Conservation (phyloP, 306 rosid genomes). For the Nissolia schottii region DNA sequence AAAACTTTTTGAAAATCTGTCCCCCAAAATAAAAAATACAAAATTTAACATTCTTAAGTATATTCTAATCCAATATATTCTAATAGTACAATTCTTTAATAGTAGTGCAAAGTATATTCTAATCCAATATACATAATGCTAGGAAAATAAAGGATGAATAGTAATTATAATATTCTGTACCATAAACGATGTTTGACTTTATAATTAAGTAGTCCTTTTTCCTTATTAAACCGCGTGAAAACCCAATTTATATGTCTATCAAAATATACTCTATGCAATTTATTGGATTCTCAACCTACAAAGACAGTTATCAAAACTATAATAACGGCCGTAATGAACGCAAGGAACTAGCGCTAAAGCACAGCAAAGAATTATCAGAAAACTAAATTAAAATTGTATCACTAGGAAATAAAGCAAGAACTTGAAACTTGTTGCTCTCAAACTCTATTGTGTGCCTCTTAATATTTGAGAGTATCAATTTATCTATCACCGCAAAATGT, state of each 20-base stretch:
- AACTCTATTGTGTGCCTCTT: too few relatives aligned
- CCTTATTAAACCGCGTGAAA: background rate
- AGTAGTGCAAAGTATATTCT: too few relatives aligned
- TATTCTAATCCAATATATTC: too few relatives aligned
- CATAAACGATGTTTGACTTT: background rate
- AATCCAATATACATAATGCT: too few relatives aligned
- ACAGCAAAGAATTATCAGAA: background rate
- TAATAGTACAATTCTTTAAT: too few relatives aligned
- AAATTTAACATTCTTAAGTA: too few relatives aligned
- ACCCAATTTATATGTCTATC: background rate
- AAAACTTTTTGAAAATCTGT: background rate
- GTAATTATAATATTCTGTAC: background rate
- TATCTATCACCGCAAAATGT: too few relatives aligned
- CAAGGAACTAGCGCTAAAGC: background rate
- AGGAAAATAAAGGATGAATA: background rate
- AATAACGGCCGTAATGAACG: too few relatives aligned
- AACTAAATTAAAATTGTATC: background rate
- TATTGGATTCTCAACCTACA: constrained; percentile 5
- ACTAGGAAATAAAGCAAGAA: background rate
- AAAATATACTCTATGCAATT: background rate
- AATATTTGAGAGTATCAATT: too few relatives aligned
- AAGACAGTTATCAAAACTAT: background rate
- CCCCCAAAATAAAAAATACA: background rate
- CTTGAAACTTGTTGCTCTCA: too few relatives aligned
- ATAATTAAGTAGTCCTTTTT: background rate